Evolutionary conservation across 2,329 filamentous ascomycete genomes (phyloP), one percentile per base, ranked within the genome.

Genomic region (Chaetomium strumarium): DNA sequence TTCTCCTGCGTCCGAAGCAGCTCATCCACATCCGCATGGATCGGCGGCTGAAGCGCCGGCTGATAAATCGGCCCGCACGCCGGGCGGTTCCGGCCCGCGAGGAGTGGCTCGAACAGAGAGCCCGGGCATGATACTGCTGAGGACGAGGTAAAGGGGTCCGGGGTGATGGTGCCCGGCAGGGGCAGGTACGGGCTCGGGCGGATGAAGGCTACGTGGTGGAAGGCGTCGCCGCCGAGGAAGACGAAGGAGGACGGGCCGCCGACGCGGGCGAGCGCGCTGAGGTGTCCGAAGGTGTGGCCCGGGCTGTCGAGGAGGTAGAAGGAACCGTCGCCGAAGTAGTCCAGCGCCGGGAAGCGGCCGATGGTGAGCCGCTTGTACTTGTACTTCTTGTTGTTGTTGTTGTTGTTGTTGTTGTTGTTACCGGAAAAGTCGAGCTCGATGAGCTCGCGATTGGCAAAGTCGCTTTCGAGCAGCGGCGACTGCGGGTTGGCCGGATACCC

Each of bases 161-260:
- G 4, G 7, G 24, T 24, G 24, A 24, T 24, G 24, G 24, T 24
- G 24, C 7, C 24, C 31, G 39, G 5, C 12, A 12, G 16, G 20
- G 49, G 29, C 4, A 45, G 45, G 38, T 19, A 60, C 52, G 4
- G 24, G 24, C 24, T 24, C 7, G 24, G 24, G 24, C 24, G 24
- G 7, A 24, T 24, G 24, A 24, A 7, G 24, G 24, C 24, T 7
- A 24, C 24, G 24, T 24, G 24, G 24, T 24, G 24, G 24, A 24
- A 24, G 0, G 76, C 72, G 46, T 68, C 68, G 5, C 78, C 78
- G 2, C 75, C 76, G 0, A 78, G 78, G 44, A 81, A 81, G 53
- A 81, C 78, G 49, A 75, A 77, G 2, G 77, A 70, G 0, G 77
- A 77, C 0, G 74, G 72, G 13, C 78, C 77, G 13, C 78, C 77